Percentiles rank a stretch among this genome's conserved stretches.
These are phyloP conservation scores for Verticillium albo-atrum DNA, from an alignment of 2,329 filamentous ascomycete species.

Conservation along the genomic window DNA sequence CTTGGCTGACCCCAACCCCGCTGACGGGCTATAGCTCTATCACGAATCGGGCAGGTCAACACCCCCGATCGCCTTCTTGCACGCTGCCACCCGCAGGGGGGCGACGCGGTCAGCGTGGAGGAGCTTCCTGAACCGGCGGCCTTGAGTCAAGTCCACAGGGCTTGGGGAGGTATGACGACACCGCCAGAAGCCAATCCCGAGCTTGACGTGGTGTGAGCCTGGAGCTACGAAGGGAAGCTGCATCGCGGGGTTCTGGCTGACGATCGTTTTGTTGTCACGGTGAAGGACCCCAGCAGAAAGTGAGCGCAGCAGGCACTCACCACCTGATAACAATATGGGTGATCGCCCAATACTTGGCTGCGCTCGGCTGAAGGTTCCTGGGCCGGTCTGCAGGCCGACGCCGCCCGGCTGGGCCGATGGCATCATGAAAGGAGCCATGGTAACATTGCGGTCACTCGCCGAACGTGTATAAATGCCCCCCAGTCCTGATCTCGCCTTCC, in stretches of 20 bases:
- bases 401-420: background rate
- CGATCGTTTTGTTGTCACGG: background rate
- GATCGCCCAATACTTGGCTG: background rate
- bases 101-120: background rate
- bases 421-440: background rate
- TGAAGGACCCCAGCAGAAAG: background rate
- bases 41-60: slow-evolving; percentile 3
- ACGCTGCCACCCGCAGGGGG: background rate
- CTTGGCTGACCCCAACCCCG: background rate
- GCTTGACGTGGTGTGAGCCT: background rate
- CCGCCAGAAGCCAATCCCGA: background rate
- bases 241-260: background rate
- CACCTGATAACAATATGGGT: no score
- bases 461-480: background rate
- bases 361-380: background rate
- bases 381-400: background rate
- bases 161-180: slow-evolving; percentile 1
- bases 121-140: background rate
- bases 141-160: background rate
- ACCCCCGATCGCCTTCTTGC: background rate
- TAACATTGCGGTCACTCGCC: background rate
- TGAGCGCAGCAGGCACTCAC: background rate
- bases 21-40: background rate
- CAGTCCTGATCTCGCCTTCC: background rate
- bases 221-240: background rate